Percentiles rank a stretch among this genome's conserved stretches.
Conservation (phyloP, 2,329 filamentous ascomycete species). For the Cladosporium phlei region DNA sequence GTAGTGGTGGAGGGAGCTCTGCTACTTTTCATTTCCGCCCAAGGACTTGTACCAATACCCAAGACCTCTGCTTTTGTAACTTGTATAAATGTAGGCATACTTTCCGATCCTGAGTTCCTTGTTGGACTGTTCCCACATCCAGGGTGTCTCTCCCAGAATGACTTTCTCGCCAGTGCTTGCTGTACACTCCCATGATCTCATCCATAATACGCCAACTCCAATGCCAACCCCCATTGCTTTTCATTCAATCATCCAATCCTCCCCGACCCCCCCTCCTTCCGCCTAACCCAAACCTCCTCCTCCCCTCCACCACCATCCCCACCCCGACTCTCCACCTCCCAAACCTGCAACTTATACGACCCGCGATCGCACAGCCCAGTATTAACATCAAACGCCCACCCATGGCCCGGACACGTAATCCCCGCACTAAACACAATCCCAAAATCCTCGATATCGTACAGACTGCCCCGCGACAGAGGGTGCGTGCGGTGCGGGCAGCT, state of each 20-base stretch:
- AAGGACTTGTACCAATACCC: conserved; percentile 6
- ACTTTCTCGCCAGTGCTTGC: no score
- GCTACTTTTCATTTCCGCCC: not conserved
- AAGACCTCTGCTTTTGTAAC: conserved; percentile 4
- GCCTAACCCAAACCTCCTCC: conserved; percentile 31
- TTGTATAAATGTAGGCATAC: conserved; percentile 11
- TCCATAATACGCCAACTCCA: no score
- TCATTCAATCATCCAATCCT: no score
- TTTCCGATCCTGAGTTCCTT: no score
- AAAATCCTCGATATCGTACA: conserved; percentile 71
- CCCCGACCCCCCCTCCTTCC: no score
- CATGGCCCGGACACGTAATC: conserved; percentile 63
- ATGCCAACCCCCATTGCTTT: no score
- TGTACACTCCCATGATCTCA: no score
- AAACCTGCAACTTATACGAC: conserved; percentile 57
- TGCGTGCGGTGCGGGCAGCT: conserved; percentile 67
- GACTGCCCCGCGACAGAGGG: conserved; percentile 57
- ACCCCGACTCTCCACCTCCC: conserved; percentile 55
- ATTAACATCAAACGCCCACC: conserved; percentile 66
- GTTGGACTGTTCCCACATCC: no score
- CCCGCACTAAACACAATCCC: conserved; percentile 59
- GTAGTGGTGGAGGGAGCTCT: not conserved
- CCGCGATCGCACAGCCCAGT: conserved; percentile 59
- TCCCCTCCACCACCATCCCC: conserved; percentile 18
- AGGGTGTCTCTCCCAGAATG: no score